Base-by-base conservation (phyloP, 2,329 filamentous ascomycete species). In the Exutisphaerella laricina region DNA sequence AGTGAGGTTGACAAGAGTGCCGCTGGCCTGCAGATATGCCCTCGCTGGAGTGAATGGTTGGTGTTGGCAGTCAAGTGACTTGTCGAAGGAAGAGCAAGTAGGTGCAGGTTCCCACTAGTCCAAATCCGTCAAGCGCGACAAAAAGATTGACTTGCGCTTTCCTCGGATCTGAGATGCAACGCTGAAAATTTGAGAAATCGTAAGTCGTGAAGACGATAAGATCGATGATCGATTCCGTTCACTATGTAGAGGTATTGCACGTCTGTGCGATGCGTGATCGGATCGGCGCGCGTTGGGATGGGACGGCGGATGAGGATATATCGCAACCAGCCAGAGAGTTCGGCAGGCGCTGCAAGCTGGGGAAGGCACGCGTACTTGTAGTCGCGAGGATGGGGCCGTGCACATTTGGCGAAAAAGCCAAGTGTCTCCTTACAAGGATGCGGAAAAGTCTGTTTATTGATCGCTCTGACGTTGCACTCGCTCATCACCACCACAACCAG, bases 11-110 rank as follows among this genome's bases (percentile, higher is more conserved):
- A 20, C 38, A 40, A 40, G 38, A 40, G 38, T 33, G 12, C 32
- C 29, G 38, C 38, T 40, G 38, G 38, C 38, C 38, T 32, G 38
- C 38, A 40, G 38, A 32, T 9, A n/a, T 13, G 18, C 33, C 17
- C 18, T 35, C 20, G 18, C 33, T 20, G 33, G 20, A 13, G 31
- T 33, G 13, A 17, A 17, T 23, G 17, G 33, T 9, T 35, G 33
- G 18, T 17, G 33, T 9, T 16, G 20, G 20, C 3, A n/a, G 10
- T 35, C n/a, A 17, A 34, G 17, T 13, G 17, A 20, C n/a, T n/a
- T n/a, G n/a, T n/a, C 8, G 14, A n/a, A 4, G 31, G 7, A 18
- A 20, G 31, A n/a, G 33, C 14, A 12, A 20, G 20, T 20, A 10
- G 18, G 23, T 26, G 23, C 23, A 26, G 6, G 23, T 6, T 7